Percentiles rank a stretch among this genome's conserved stretches.
phyloP scores from a whole-genome alignment of 2,329 filamentous ascomycete genomes.

The Colletotrichum sojae region DNA sequence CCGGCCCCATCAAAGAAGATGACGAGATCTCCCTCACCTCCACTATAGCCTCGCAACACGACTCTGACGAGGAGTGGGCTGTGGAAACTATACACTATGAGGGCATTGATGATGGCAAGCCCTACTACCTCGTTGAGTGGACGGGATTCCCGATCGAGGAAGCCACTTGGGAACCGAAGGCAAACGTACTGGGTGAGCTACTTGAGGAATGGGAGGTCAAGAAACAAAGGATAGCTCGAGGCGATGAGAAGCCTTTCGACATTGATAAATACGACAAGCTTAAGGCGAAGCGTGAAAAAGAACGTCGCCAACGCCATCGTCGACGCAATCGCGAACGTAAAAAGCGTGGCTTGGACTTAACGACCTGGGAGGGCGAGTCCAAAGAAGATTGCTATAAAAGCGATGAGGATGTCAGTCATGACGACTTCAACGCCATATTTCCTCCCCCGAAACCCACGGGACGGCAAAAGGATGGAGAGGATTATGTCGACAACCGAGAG shows the following conservation, averaged over 20 bases:
- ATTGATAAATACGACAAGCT: conserved; percentile 48
- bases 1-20: conserved; percentile 39
- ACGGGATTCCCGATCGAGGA: conserved; percentile 51
- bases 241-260: conserved; percentile 54
- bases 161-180: conserved; percentile 66
- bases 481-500: not conserved
- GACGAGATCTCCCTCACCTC: conserved; percentile 52
- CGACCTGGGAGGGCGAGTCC: conserved; percentile 35
- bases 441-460: conserved; percentile 31
- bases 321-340: conserved; percentile 35
- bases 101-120: conserved; percentile 42
- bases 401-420: conserved; percentile 22
- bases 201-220: conserved; percentile 59
- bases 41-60: conserved; percentile 49
- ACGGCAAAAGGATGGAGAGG: not conserved
- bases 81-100: conserved; percentile 61
- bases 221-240: conserved; percentile 53
- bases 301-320: conserved; percentile 21
- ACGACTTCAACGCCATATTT: conserved; percentile 36
- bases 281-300: conserved; percentile 20
- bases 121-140: conserved; percentile 56
- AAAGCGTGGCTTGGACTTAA: conserved; percentile 24
- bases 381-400: conserved; percentile 37
- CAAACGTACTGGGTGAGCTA: conserved; percentile 57
- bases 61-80: conserved; percentile 61